Percentiles rank a stretch among this genome's conserved stretches.
Evolutionary conservation across 2,329 filamentous ascomycete genomes (phyloP).

Genomic region (Grosmannia penicillata): DNA sequence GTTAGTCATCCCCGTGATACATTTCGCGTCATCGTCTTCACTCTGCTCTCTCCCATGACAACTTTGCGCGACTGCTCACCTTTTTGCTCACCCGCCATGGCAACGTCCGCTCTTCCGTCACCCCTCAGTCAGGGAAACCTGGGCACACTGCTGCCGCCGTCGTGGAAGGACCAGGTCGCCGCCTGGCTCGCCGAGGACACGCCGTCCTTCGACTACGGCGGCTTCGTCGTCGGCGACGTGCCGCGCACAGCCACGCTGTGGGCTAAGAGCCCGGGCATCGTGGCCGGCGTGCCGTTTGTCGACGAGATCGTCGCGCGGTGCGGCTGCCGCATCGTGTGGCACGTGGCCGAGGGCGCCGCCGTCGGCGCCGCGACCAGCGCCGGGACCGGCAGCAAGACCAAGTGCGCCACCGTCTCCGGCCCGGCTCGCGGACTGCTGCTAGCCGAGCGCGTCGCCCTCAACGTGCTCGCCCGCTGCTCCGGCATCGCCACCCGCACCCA

Average conservation of each 20-base stretch:
- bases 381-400: conserved; percentile 19
- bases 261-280: conserved; percentile 59
- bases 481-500: conserved; percentile 65
- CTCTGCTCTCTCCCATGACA: too few relatives aligned
- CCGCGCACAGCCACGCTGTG: conserved; percentile 50
- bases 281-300: conserved; percentile 91
- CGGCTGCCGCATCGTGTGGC: conserved; percentile 86
- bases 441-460: conserved; percentile 87
- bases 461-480: conserved; percentile 79
- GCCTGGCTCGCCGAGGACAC: conserved; percentile 93
- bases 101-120: not conserved
- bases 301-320: conserved; percentile 83
- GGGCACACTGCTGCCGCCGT: conserved; percentile 64
- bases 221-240: conserved; percentile 78
- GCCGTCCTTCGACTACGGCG: conserved; percentile 91
- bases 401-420: conserved; percentile 69
- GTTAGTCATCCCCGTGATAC: too few relatives aligned
- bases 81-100: not conserved
- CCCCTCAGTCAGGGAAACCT: conserved; percentile 22
- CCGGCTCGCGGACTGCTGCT: conserved; percentile 69
- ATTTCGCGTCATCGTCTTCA: too few relatives aligned
- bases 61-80: not conserved
- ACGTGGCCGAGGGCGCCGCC: conserved; percentile 56
- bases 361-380: conserved; percentile 38
- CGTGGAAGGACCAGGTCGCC: conserved; percentile 68